Evolutionary conservation across 805 yeast genomes (phyloP), one percentile per base, ranked within the genome.

Genomic region (Pichia sporocuriosa): DNA sequence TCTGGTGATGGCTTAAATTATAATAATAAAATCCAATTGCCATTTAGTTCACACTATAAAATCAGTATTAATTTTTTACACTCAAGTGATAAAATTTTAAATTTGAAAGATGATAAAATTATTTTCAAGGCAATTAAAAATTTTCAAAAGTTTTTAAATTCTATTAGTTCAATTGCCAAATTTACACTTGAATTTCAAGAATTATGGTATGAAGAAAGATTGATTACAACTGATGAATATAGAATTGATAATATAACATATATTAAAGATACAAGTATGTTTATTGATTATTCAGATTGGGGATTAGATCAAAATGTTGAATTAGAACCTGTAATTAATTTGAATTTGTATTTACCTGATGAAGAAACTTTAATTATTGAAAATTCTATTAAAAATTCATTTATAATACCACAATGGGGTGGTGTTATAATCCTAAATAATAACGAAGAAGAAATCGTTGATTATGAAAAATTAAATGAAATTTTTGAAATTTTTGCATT

Each of bases 331-430:
- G 70, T 76, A 0, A 71, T 79, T 2, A 85, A 88, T 59, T 79
- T 90, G 53, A 67, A 84, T 16, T 61, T 81, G 1, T 85, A 79
- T 53, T 71, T 79, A 40, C 88, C 94, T 3, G 66, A 72, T 5
- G 53, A 61, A 29, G 63, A 67, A 21, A 59, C 66, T 44, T 67
- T 77, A 53, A 50, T 45, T 5, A 74, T 82, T 36, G 73, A 65
- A 34, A 62, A 70, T 42, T 69, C 54, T 0, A 48, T 47, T 32
- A 65, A 78, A 35, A 81, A 73, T 58, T 77, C 80, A 41, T 88
- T 82, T 55, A 60, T 84, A 35, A 76, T 90, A 19, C 95, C 96
- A 7, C 95, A 84, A 61, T 89, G 95, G 85, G 94, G 93, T 10
- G 96, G 96, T 47, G 75, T 85, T 43, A 60, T 66, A 54, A 65